Conservation (phyloP, 1,284 basidiomycete genomes). For the Cutaneotrichosporon sp. region DNA sequence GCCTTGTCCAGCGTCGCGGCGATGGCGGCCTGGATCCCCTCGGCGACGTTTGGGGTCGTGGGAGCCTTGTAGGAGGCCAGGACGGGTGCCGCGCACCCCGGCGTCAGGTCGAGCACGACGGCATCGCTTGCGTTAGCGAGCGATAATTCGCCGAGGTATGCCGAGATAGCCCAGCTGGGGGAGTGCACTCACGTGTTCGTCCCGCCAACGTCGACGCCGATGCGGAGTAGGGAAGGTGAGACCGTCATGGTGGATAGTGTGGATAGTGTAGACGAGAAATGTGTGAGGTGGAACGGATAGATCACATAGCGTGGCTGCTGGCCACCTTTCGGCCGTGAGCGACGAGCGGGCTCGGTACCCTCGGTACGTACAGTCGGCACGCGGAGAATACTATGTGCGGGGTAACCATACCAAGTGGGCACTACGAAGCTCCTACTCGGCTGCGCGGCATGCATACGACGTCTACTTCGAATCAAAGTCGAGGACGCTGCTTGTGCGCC, state of each 20-base stretch:
- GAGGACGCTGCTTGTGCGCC: no score
- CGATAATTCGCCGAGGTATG: slow-evolving; percentile 1
- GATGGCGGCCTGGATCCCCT: slow-evolving; percentile 55
- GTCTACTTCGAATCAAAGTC: no score
- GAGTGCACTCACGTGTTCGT: slow-evolving; percentile 40
- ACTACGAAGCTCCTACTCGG: no score
- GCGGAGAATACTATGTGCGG: no score
- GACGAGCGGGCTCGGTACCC: no score
- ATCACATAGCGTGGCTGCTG: no score
- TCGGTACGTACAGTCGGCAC: no score
- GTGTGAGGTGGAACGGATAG: no score
- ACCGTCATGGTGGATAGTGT: slow-evolving; percentile 1
- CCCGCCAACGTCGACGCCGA: slow-evolving; percentile 59
- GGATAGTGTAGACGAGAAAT: background rate
- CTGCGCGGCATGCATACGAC: no score
- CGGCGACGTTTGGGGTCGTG: slow-evolving; percentile 60
- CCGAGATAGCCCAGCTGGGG: background rate
- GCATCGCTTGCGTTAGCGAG: slow-evolving; percentile 56
- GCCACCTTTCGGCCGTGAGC: no score
- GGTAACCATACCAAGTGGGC: no score
- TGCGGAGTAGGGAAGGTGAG: slow-evolving; percentile 29
- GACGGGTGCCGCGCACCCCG: slow-evolving; percentile 44
- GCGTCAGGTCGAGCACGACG: slow-evolving; percentile 58
- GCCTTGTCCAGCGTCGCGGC: slow-evolving; percentile 16
- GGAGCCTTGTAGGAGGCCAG: slow-evolving; percentile 60